Evolutionary conservation across 805 yeast species (phyloP).

Genomic region (Nakazawaea holstii): DNA sequence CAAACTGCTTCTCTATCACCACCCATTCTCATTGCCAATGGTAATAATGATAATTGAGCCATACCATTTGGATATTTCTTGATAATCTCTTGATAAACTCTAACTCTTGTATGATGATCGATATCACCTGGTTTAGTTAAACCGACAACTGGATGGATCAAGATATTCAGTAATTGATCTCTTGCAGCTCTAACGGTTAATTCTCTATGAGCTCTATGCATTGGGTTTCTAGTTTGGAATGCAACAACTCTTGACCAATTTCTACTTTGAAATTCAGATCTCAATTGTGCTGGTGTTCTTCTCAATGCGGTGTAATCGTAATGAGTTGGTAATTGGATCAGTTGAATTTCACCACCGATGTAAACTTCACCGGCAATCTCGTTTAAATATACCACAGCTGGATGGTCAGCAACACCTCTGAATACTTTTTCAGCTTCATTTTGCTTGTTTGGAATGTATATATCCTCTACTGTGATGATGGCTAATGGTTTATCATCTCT

Average conservation of each 20-base stretch:
- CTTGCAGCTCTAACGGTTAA: constrained; percentile 95
- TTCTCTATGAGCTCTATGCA: constrained; percentile 98
- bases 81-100: constrained; percentile 88
- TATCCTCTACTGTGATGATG: constrained; percentile 70
- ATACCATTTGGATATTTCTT: constrained; percentile 92
- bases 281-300: constrained; percentile 85
- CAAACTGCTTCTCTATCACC: constrained; percentile 98
- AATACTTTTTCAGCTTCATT: constrained; percentile 81
- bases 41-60: constrained; percentile 83
- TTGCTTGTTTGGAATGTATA: constrained; percentile 76
- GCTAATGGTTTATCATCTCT: constrained; percentile 78
- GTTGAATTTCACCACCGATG: constrained; percentile 85
- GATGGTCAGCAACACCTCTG: constrained; percentile 97
- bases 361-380: constrained; percentile 78
- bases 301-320: constrained; percentile 86
- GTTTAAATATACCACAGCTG: constrained; percentile 72
- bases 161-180: constrained; percentile 77
- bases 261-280: constrained; percentile 74
- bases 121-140: constrained; percentile 96
- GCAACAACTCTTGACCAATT: constrained; percentile 92
- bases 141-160: constrained; percentile 96
- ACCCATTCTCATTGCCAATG: constrained; percentile 98
- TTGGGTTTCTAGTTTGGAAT: constrained; percentile 96
- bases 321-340: constrained; percentile 78
- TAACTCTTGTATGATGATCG: constrained; percentile 95